A percentile compares a stretch with the other conserved stretches of the same genome.
phyloP scores from a whole-genome alignment of 228 moss, liverwort and hornwort species.

The Sphagnum fallax region DNA sequence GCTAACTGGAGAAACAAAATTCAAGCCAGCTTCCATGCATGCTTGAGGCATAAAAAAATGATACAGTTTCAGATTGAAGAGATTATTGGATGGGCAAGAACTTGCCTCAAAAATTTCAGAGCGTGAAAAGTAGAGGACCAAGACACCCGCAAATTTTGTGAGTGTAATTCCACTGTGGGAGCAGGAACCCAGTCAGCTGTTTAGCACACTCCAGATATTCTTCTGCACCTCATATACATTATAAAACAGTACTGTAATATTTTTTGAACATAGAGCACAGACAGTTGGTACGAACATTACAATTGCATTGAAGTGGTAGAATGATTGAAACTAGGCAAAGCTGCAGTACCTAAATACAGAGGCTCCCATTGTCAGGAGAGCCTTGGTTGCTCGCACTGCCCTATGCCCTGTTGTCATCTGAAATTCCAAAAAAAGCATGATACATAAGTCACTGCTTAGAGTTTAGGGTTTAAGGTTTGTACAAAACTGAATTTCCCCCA shows the following conservation, averaged over 20 bases:
- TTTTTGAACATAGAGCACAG: background rate
- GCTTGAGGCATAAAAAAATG: background rate
- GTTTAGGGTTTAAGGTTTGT: too few relatives aligned
- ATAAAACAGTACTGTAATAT: background rate
- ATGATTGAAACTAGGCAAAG: background rate
- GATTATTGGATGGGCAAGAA: background rate
- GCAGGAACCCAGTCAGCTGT: background rate
- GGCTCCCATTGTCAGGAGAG: constrained; percentile 84
- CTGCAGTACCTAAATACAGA: constrained; percentile 80
- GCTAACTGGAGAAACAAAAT: background rate
- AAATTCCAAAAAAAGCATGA: background rate
- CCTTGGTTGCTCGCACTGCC: constrained; percentile 74
- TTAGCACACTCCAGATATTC: background rate
- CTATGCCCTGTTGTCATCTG: constrained; percentile 76
- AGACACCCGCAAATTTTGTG: constrained; percentile 88
- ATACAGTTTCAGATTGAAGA: too few relatives aligned
- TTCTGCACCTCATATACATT: background rate
- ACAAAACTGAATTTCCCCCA: background rate
- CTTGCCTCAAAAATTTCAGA: constrained; percentile 96
- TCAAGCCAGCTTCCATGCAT: background rate
- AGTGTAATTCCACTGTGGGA: constrained; percentile 83
- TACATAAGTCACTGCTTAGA: background rate
- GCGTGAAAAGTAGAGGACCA: constrained; percentile 88
- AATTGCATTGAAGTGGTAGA: too few relatives aligned
- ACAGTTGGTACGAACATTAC: too few relatives aligned